These are phyloP conservation scores for Entomortierella beljakovae DNA, from an alignment of 192 early-diverging fungal species.

Conservation along the genomic window DNA sequence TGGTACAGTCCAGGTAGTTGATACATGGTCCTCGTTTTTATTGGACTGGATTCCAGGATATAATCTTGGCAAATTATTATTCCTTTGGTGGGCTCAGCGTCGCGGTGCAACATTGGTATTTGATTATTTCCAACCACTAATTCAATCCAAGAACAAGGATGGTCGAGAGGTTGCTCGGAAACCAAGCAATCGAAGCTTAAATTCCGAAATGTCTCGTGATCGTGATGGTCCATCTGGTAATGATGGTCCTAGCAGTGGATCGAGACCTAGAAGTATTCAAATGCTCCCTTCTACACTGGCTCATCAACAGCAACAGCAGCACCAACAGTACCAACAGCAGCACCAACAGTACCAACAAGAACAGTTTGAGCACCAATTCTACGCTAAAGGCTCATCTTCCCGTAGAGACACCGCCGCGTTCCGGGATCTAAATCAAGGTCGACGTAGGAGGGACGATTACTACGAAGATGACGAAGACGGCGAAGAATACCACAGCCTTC, in stretches of 20 bases:
- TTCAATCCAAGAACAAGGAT: conserved; percentile 50
- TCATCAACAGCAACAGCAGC: conserved; percentile 41
- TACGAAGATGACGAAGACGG: conserved; percentile 37
- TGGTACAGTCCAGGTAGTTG: conserved; percentile 65
- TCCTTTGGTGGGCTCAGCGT: conserved; percentile 72
- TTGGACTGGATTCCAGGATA: conserved; percentile 61
- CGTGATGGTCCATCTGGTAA: conserved; percentile 21
- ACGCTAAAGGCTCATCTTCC: conserved; percentile 28
- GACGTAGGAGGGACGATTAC: conserved; percentile 6
- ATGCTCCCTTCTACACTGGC: conserved; percentile 36
- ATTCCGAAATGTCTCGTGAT: conserved; percentile 35
- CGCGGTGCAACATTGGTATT: conserved; percentile 63
- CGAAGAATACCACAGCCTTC: conserved; percentile 3
- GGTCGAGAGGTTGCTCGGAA: conserved; percentile 45
- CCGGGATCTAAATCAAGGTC: conserved; percentile 31
- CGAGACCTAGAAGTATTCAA: conserved; percentile 30
- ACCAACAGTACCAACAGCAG: conserved; percentile 44
- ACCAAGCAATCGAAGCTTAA: conserved; percentile 33
- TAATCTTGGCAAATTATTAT: conserved; percentile 60
- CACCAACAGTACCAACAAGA: conserved; percentile 46
- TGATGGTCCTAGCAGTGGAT: conserved; percentile 11
- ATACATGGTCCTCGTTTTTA: conserved; percentile 60
- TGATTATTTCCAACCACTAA: conserved; percentile 56
- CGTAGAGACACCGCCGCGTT: conserved; percentile 39
- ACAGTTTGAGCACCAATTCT: conserved; percentile 44